Conservation (phyloP, 805 yeast genomes). For the Tetrapisispora fleetii region DNA sequence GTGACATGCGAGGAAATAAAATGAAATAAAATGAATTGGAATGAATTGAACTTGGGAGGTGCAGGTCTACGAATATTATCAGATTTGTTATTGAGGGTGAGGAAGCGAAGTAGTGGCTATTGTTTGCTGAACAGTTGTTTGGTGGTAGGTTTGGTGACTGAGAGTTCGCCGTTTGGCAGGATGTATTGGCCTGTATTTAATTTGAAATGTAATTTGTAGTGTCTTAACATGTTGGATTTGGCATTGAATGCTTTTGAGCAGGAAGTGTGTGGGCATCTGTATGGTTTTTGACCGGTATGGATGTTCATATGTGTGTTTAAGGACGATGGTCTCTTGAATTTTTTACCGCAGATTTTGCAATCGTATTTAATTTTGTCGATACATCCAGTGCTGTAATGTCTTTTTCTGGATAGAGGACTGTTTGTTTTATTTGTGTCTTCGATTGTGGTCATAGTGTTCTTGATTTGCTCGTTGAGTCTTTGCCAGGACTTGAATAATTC, state of each 20-base stretch:
- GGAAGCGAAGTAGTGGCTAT: background rate
- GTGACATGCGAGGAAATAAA: too few species aligned
- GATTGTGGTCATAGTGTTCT: background rate
- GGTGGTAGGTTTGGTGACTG: conserved; percentile 10
- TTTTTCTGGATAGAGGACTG: background rate
- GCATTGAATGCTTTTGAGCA: conserved; percentile 57
- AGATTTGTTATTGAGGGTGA: too few species aligned
- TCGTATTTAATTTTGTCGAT: conserved; percentile 25
- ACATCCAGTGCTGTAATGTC: conserved; percentile 1
- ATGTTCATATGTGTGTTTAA: conserved; percentile 69
- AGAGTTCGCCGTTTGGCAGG: conserved; percentile 15
- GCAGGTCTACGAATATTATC: background rate
- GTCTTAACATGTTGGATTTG: conserved; percentile 25
- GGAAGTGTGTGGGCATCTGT: conserved; percentile 45
- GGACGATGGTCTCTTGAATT: conserved; percentile 82
- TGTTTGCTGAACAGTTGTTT: conserved; percentile 9
- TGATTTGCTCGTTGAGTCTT: conserved; percentile 1
- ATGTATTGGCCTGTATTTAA: conserved; percentile 12
- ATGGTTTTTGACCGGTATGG: conserved; percentile 91
- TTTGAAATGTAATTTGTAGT: conserved; percentile 21
- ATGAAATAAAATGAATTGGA: background rate
- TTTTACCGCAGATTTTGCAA: conserved; percentile 66
- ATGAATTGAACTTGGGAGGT: background rate
- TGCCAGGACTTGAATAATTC: conserved; percentile 1
- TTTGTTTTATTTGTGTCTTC: background rate